These are phyloP conservation scores for Globisporangium abappressorium DNA, from an alignment of 352 stramenopile genomes.

Conservation along the genomic window DNA sequence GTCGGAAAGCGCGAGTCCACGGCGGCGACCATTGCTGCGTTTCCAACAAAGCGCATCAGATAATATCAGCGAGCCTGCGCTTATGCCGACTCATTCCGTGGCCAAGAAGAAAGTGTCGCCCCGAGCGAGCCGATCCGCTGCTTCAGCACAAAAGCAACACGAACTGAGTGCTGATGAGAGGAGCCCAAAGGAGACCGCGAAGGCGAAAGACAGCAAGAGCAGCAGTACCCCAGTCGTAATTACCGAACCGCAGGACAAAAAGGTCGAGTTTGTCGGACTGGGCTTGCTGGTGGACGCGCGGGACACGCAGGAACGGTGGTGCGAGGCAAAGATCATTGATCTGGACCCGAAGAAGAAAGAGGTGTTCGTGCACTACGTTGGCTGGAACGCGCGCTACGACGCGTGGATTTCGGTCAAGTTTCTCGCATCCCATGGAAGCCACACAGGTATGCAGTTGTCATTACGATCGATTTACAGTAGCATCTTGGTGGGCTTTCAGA, in stretches of 20 bases:
- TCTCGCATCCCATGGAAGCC: slow-evolving; percentile 50
- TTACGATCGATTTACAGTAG: not conserved
- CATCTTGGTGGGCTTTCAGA: not conserved
- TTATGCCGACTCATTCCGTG: slow-evolving; percentile 20
- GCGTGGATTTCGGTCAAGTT: slow-evolving; percentile 48
- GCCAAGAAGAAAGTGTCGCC: slow-evolving; percentile 25
- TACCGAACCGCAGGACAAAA: not conserved
- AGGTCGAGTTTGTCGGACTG: slow-evolving; percentile 22
- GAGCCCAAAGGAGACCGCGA: not conserved
- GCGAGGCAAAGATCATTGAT: slow-evolving; percentile 57
- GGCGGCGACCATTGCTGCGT: slow-evolving; percentile 1
- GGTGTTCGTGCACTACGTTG: slow-evolving; percentile 71
- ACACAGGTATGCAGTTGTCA: slow-evolving; percentile 25
- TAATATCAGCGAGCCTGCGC: slow-evolving; percentile 9
- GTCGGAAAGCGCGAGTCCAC: slow-evolving; percentile 4
- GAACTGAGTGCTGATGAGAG: not conserved
- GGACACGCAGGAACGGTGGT: slow-evolving; percentile 50
- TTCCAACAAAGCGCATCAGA: not conserved
- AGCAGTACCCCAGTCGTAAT: not conserved
- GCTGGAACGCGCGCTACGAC: slow-evolving; percentile 75
- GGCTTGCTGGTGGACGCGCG: slow-evolving; percentile 60
- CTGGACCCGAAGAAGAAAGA: slow-evolving; percentile 31
- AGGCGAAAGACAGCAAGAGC: not conserved
- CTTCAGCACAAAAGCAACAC: not conserved
- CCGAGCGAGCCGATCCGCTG: not conserved